Evolutionary conservation across 305 asterid genomes (phyloP), one percentile per base, ranked within the genome.

Genomic region (Striga hermonthica): DNA sequence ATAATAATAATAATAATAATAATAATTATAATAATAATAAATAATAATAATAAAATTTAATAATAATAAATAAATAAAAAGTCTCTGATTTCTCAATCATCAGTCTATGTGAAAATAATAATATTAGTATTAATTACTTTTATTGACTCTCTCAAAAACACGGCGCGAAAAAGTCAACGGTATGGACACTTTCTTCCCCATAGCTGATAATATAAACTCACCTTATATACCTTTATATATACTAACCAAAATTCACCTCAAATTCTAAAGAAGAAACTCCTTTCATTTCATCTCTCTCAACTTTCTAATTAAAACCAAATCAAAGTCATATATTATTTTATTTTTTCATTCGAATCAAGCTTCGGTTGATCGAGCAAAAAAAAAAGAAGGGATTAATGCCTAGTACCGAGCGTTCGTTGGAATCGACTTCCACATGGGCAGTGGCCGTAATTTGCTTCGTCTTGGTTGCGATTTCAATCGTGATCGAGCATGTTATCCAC

Each of bases 361-460:
- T 4, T 9, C 3, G 4, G 11, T 4, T 9, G n/a, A 2, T 6
- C 49, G 15, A 14, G 2, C 10, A 15, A 54, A 14, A 15, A 15
- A 54, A 22, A 55, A 60, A 40, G 59, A 44, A 22, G 31, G 31
- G n/a, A n/a, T n/a, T n/a, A 22, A 71, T 71, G 80, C 71, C 80
- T 34, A 69, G 41, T 55, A 39, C 6, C 4, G 91, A 81, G 68
- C 76, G 86, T 56, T 60, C 84, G 65, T 50, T 89, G 80, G 85
- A 87, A 80, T 73, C 71, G 34, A 89, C 97, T 3, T 79, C 97
- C 8, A 89, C 97, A 6, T 89, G 97, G 97, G 94, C 85, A 0
- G 86, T 89, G 35, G 89, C 95, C 4, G 84, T 73, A 13, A 76
- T 89, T 16, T 85, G 84, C 75, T 87, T 87, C 63, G 73, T 82